Evolutionary conservation across 345 rosid species (phyloP), one percentile per base, ranked within the genome.

Genomic region (Trapa incisa): DNA sequence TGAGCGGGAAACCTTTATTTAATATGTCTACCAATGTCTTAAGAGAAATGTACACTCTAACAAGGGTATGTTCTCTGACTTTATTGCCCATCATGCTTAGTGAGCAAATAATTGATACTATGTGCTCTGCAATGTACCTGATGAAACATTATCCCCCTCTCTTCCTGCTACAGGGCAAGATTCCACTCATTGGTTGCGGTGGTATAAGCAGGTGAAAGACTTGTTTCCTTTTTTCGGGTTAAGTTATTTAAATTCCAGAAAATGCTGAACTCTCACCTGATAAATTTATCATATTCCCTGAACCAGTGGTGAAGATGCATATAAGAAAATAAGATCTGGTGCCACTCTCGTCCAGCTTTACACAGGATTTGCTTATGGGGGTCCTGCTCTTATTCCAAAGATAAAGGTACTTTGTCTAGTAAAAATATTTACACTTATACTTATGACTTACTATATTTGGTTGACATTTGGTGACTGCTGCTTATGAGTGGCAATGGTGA

Each of bases 341-440:
- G 99, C 97, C 64, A 89, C 91, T 43, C 99, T 94, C 72, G 89
- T 91, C 76, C 99, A 94, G 84, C 89, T 94, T 67, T 94, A 94
- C 73, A 86, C 99, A 0, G 90, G 83, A 61, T 94, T 94, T 77
- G 96, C 97, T 0, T 94, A 91, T 71, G 99, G 91, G 3, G 97
- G 99, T 67, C 99, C 99, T 5, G 99, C 99, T 50, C 84, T 91
- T 64, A 91, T 94, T 76, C 99, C 97, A 65, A 85, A 74, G 77
- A 83, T 94, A 63, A 94, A 91, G 97, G 97, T 94, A 77, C 47
- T 47, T 37, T 8, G 29, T 13, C 17, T 32, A 39, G 42, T 37
- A 37, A 45, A 61, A 41, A 43, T 38, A 16, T 47, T 56, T 71
- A 4, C 65, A 52, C 14, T 50, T 2, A 66, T 42, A 37, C 14